These are phyloP conservation scores for Raffaelea albimanens DNA, from an alignment of 2,329 filamentous ascomycete species.

Conservation along the genomic window DNA sequence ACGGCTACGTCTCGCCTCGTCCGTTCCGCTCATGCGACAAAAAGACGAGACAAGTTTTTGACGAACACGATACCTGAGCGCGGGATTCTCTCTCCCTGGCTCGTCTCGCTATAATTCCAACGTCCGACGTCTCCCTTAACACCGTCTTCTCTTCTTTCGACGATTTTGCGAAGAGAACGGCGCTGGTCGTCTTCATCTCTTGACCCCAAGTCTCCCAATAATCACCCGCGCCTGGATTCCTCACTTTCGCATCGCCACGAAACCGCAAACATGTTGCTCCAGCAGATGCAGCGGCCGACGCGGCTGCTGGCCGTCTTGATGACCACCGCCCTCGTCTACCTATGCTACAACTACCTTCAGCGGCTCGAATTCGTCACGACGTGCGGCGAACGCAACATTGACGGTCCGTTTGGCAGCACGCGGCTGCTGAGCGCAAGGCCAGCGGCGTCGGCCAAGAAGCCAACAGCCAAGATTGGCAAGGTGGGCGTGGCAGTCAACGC, in stretches of 20 bases:
- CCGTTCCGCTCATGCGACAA: no score
- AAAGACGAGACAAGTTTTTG: no score
- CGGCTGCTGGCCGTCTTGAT: conserved; percentile 11
- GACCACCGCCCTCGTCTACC: conserved; percentile 9
- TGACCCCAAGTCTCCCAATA: no score
- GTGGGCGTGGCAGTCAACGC: conserved; percentile 19
- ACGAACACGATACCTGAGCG: no score
- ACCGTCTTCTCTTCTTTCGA: background rate
- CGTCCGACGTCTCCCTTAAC: background rate
- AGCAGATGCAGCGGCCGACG: conserved; percentile 13
- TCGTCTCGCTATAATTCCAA: no score
- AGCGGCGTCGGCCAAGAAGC: background rate
- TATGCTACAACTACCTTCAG: conserved; percentile 12
- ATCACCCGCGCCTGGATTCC: no score
- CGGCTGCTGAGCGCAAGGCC: conserved; percentile 5
- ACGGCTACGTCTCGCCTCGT: no score
- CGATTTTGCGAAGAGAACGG: background rate
- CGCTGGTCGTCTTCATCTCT: background rate
- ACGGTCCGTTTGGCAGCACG: conserved; percentile 6
- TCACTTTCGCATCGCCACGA: no score
- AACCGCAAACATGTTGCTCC: conserved; percentile 10
- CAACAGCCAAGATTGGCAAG: conserved; percentile 9
- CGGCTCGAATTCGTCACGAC: conserved; percentile 6
- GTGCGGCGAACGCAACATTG: conserved; percentile 5
- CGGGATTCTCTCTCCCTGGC: no score